Evolutionary conservation across 306 rosid genomes (phyloP).

Genomic region (Castanospermum australe): DNA sequence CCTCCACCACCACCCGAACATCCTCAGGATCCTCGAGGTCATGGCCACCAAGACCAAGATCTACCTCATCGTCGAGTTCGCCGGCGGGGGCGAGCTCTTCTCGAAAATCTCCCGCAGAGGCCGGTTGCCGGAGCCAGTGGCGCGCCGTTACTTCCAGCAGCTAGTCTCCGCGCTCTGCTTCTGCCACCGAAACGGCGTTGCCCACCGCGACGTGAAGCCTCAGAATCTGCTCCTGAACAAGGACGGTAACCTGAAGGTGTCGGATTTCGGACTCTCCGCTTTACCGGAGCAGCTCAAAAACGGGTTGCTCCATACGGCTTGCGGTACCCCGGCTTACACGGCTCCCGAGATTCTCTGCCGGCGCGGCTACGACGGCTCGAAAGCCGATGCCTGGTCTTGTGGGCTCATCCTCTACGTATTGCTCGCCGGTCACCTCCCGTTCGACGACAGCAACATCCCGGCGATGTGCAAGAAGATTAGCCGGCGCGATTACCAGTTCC

Average conservation of each 20-base stretch:
- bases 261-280: slow-evolving; percentile 92
- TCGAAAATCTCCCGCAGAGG: slow-evolving; percentile 56
- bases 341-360: slow-evolving; percentile 80
- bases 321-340: slow-evolving; percentile 90
- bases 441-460: slow-evolving; percentile 58
- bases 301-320: slow-evolving; percentile 84
- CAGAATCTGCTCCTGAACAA: slow-evolving; percentile 79
- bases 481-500: slow-evolving; percentile 61
- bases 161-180: slow-evolving; percentile 69
- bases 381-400: slow-evolving; percentile 93
- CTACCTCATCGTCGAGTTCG: slow-evolving; percentile 79
- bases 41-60: slow-evolving; percentile 83
- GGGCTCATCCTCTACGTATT: slow-evolving; percentile 76
- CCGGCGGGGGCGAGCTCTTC: slow-evolving; percentile 85
- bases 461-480: slow-evolving; percentile 63
- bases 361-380: slow-evolving; percentile 70
- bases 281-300: slow-evolving; percentile 70
- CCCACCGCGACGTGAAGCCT: slow-evolving; percentile 90
- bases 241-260: slow-evolving; percentile 65
- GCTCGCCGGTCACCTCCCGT: slow-evolving; percentile 73
- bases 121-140: slow-evolving; percentile 42
- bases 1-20: slow-evolving; percentile 70
- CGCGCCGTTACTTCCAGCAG: slow-evolving; percentile 73
- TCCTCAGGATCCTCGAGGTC: slow-evolving; percentile 80
- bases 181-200: slow-evolving; percentile 80